Evolutionary conservation across 257 asterid species (phyloP), one percentile per base, ranked within the genome.

Genomic region (Primulina tabacum): DNA sequence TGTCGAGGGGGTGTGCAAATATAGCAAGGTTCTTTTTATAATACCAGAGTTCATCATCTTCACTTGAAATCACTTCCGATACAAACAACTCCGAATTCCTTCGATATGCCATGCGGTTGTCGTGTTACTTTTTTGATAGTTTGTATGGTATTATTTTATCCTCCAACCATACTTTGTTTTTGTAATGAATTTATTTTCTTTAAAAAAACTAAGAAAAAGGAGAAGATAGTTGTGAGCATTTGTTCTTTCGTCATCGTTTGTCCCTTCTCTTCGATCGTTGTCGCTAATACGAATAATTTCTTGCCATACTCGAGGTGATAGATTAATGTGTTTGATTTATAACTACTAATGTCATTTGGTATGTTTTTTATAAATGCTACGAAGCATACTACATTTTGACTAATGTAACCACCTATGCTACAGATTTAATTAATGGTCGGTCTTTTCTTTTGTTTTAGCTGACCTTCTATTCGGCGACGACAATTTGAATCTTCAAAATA

Each of bases 191-290:
- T 8, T 10, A 8, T 2, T 40, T 40, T 37, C 12, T 1, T 37
- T 37, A 8, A 37, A 8, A 7, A 10, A 37, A 28, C 30, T 28
- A 28, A 28, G 30, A 28, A 28, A 28, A 28, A 28, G 30, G 30
- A 28, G 30, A 28, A 28, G 30, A 28, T 28, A 28, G 30, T 28
- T 28, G 30, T 3, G 30, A 1, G 30, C 30, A 28, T 28, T 28
- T 10, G 52, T 40, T 11, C 16, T 40, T 40, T 53, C 72, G 71
- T 77, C 70, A 75, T 81, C 69, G 81, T 59, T 24, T 53, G 62
- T 68, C 73, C 67, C 32, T 69, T 70, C 70, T 56, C 75, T 33
- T 64, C 76, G 0, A 7, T 8, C 5, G 2, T 35, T 35, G 9
- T 8, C 40, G 40, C 10, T 7, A 35, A 35, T 11, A 12, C 12